Percentiles rank a stretch among this genome's conserved stretches.
Evolutionary conservation across 2,329 filamentous ascomycete genomes (phyloP).

Genomic region (Talaromyces atroroseus): DNA sequence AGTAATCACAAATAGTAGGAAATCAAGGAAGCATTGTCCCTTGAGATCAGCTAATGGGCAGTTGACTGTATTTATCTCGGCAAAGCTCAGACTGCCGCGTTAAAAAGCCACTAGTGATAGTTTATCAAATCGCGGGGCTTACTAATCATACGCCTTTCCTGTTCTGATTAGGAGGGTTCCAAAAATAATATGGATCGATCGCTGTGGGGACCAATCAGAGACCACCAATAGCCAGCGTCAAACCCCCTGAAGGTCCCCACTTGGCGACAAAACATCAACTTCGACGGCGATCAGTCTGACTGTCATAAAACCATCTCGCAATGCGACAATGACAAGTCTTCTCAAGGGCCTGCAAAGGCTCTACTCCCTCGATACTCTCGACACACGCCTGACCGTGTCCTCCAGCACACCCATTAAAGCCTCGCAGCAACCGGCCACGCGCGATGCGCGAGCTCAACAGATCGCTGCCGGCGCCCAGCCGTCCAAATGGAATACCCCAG

Average conservation of each 20-base stretch:
- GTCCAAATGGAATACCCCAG: slow-evolving; percentile 76
- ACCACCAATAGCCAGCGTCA: background rate
- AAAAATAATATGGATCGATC: background rate
- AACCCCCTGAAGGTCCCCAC: background rate
- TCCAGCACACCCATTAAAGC: slow-evolving; percentile 62
- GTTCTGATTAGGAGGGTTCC: background rate
- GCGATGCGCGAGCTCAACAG: slow-evolving; percentile 32
- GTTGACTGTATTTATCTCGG: too few species aligned
- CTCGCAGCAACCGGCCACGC: slow-evolving; percentile 33
- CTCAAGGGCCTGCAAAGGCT: slow-evolving; percentile 48
- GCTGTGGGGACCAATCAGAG: background rate
- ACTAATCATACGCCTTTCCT: background rate
- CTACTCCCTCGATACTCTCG: slow-evolving; percentile 62
- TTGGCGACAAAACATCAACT: background rate
- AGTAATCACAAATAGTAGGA: background rate
- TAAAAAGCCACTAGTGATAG: too few species aligned
- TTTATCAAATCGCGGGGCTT: background rate
- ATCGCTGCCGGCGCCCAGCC: slow-evolving; percentile 48
- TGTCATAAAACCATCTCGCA: background rate
- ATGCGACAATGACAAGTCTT: slow-evolving; percentile 39
- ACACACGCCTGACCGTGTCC: slow-evolving; percentile 66
- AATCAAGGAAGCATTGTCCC: background rate
- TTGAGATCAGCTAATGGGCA: background rate
- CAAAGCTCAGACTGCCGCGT: too few species aligned
- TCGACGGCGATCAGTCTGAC: background rate